Base-by-base conservation (phyloP, 148 eudicot species). In the Amaranthus cruentus region DNA sequence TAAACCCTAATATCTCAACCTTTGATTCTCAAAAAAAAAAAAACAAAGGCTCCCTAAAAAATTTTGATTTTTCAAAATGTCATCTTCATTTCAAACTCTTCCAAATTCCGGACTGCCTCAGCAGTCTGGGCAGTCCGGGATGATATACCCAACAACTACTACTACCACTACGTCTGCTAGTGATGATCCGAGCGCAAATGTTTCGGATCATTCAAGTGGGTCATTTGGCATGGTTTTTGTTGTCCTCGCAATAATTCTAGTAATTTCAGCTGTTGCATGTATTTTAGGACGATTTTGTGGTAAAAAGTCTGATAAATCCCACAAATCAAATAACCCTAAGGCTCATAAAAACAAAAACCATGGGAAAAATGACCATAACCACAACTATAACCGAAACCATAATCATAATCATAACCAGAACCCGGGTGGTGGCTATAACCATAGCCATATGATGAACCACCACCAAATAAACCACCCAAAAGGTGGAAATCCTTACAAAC, bases 221-320 rank as follows among this genome's bases (percentile, higher is more conserved):
- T 92, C 97, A 10, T 90, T 88, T 42, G 89, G 91, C 14, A 76
- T 88, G 44, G 97, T 92, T 14, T 90, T 92, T 77, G 82, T 86
- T 6, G 96, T 92, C 76, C 77, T 92, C 52, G 97, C 88, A 0
- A 80, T 87, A 47, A 88, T 93, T 47, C 65, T 93, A 6, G 91
- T 83, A 12, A 70, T 91, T 0, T 89, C 97, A 0, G 88, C 87
- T n/a, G 48, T 89, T 4, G 91, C 95, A 28, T 89, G 95, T 62
- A 80, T 85, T 46, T 73, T 93, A 12, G 96, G 97, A 48, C 79
- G 96, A 50, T 65, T 93, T 62, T 90, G 88, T 83, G 83, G 78
- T 72, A 79, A 81, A 78, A 74, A 81, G 14, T 65, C 69, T 0
- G 55, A 66, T 8, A 66, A 66, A 42, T 66, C 80, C 11, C 71